A percentile compares a stretch with the other conserved stretches of the same genome.
Conservation (phyloP, 129 eudicot genomes). For the Centrapalus pauciflorus region DNA sequence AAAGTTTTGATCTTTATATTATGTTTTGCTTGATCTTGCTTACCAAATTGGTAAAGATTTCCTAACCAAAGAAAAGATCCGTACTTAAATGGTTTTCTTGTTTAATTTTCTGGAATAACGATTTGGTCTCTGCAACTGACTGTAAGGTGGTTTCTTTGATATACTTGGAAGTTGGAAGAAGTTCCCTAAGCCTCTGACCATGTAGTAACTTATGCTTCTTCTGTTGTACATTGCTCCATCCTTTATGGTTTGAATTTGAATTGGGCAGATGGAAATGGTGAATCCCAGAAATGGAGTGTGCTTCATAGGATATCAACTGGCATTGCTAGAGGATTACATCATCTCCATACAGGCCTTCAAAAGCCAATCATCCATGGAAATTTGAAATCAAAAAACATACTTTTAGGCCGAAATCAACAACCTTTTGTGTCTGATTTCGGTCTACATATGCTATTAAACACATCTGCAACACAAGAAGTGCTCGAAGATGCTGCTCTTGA, state of each 20-base stretch:
- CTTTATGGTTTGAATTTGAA: not conserved
- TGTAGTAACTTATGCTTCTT: not conserved
- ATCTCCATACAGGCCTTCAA: constrained; percentile 53
- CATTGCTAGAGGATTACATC: constrained; percentile 47
- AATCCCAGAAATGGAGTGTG: constrained; percentile 53
- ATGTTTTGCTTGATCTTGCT: not conserved
- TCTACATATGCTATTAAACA: constrained; percentile 50
- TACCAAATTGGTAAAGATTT: no score
- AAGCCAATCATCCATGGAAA: constrained; percentile 72
- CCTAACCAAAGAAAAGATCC: no score
- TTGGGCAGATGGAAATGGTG: constrained; percentile 49
- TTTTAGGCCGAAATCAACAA: constrained; percentile 41
- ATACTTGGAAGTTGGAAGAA: no score
- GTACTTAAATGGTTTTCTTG: no score
- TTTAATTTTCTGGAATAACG: no score
- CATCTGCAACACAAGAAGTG: constrained; percentile 57
- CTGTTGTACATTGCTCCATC: no score
- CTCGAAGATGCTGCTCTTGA: constrained; percentile 54
- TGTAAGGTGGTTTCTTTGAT: no score
- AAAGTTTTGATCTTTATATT: not conserved
- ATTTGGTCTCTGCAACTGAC: no score
- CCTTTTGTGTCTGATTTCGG: constrained; percentile 63
- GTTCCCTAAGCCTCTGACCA: not conserved
- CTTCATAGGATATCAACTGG: constrained; percentile 49
- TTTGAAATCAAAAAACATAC: constrained; percentile 60